Percentiles rank a stretch among this genome's conserved stretches.
These are phyloP conservation scores for Clavulina sp. DNA, from an alignment of 768 basidiomycete species.

Conservation along the genomic window DNA sequence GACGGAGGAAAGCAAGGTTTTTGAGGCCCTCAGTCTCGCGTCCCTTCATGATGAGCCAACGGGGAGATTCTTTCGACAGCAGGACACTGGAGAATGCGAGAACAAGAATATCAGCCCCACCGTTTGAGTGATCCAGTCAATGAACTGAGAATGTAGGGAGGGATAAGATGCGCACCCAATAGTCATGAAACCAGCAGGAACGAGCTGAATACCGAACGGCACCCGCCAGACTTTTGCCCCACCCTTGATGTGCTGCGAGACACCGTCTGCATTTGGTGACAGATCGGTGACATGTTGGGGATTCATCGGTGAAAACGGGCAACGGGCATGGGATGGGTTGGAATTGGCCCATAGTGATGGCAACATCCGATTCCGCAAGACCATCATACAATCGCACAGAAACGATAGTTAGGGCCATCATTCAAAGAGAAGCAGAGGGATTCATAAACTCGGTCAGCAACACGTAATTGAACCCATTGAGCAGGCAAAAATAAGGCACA, in stretches of 20 bases:
- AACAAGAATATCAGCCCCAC: neutral
- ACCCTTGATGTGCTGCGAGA: constrained; percentile 6
- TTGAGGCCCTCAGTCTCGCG: constrained; percentile 27
- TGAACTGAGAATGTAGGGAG: constrained; percentile 11
- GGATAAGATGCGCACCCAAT: constrained; percentile 9
- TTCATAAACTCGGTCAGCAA: too few species aligned
- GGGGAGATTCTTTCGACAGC: constrained; percentile 15
- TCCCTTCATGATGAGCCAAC: constrained; percentile 22
- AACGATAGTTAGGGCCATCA: too few species aligned
- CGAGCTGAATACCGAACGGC: constrained; percentile 20
- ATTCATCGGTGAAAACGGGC: neutral
- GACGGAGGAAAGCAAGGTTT: constrained; percentile 26
- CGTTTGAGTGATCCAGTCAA: neutral
- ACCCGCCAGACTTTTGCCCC: constrained; percentile 13
- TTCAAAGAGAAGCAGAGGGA: too few species aligned
- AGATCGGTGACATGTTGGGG: neutral
- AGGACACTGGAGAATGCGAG: constrained; percentile 24
- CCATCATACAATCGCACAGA: too few species aligned
- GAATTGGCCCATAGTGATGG: too few species aligned
- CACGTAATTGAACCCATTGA: too few species aligned
- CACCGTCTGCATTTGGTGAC: constrained; percentile 6
- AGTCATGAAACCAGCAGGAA: constrained; percentile 22
- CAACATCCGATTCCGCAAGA: too few species aligned
- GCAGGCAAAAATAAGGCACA: neutral
- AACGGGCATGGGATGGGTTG: too few species aligned